These are phyloP conservation scores for Yarrowia phangngaensis DNA, from an alignment of 805 yeast genomes.

Conservation along the genomic window DNA sequence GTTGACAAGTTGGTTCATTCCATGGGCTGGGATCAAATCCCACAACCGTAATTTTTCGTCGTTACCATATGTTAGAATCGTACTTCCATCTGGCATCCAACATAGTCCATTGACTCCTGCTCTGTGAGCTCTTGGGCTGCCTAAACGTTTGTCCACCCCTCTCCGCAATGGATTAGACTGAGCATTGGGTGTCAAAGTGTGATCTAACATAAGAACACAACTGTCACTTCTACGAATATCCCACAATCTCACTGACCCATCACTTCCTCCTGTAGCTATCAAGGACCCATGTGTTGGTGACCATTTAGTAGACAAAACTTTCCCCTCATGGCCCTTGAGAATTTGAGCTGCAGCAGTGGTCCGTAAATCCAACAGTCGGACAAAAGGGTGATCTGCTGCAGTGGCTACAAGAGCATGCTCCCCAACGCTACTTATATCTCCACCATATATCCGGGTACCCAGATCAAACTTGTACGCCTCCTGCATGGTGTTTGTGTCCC, in stretches of 20 bases:
- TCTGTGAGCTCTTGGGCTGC: conserved; percentile 60
- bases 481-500: conserved; percentile 70
- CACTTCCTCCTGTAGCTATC: conserved; percentile 88
- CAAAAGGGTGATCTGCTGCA: conserved; percentile 66
- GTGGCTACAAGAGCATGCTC: conserved; percentile 57
- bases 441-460: conserved; percentile 58
- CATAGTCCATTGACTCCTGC: conserved; percentile 73
- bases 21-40: conserved; percentile 54
- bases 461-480: conserved; percentile 65
- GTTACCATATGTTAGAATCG: conserved; percentile 62
- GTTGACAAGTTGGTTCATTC: conserved; percentile 59
- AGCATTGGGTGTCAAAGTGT: conserved; percentile 13
- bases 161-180: conserved; percentile 10
- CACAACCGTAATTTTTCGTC: conserved; percentile 80
- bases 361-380: conserved; percentile 68
- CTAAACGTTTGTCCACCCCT: conserved; percentile 16
- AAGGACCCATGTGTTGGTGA: conserved; percentile 72
- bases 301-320: conserved; percentile 63
- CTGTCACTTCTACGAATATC: conserved; percentile 53
- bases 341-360: conserved; percentile 72
- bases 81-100: conserved; percentile 67
- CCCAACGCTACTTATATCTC: conserved; percentile 55
- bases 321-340: conserved; percentile 57
- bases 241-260: conserved; percentile 94
- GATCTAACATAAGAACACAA: conserved; percentile 60